These are phyloP conservation scores for Cucurbita pepo DNA, from an alignment of 306 rosid species.

Conservation along the genomic window DNA sequence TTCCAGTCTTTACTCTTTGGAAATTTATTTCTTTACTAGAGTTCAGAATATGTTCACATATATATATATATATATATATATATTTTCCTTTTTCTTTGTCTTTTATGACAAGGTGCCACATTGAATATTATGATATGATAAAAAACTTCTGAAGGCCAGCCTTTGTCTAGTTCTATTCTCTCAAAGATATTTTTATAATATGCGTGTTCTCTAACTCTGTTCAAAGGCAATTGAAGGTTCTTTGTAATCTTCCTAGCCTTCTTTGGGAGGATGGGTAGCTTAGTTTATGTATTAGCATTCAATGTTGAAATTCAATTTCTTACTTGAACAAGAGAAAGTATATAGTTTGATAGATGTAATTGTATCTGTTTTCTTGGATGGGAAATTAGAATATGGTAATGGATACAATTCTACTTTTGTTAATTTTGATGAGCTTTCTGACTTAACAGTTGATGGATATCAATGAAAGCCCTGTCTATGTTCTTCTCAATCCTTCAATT, in stretches of 20 bases:
- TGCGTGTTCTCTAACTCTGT: not conserved
- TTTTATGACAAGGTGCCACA: not conserved
- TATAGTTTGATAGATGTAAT: not conserved
- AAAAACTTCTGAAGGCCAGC: not conserved
- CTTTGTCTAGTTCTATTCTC: not conserved
- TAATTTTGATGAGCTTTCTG: constrained; percentile 6
- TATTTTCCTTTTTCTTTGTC: not conserved
- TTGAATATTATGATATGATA: too few species aligned
- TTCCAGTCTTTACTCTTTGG: not conserved
- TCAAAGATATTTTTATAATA: not conserved
- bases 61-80: too few species aligned
- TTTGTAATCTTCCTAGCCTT: not conserved
- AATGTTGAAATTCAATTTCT: not conserved
- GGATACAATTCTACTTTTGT: not conserved
- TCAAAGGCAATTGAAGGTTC: not conserved
- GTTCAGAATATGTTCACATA: not conserved
- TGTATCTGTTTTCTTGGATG: not conserved
- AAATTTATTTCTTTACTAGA: not conserved
- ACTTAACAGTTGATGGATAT: constrained; percentile 78
- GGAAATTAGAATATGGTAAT: not conserved
- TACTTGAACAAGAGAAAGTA: not conserved
- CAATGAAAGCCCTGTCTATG: constrained; percentile 90
- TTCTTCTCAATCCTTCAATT: constrained; percentile 74
- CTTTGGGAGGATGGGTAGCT: not conserved
- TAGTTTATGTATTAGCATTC: not conserved